Conservation (phyloP, 306 rosid genomes). For the Ceratonia siliqua region DNA sequence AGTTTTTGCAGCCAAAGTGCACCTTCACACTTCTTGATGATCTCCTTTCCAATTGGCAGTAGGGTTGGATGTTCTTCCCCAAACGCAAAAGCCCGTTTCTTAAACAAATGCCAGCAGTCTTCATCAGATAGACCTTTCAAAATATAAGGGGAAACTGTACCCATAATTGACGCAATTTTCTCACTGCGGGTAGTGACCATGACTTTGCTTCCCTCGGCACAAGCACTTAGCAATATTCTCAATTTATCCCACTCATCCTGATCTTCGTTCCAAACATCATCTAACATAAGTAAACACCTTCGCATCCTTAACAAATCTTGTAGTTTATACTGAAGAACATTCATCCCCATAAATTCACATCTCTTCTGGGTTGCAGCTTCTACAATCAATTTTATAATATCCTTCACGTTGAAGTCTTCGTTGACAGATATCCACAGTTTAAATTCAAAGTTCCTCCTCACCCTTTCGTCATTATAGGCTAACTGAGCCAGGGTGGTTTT, state of each 20-base stretch:
- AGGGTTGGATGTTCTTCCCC: neutral
- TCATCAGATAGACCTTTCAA: neutral
- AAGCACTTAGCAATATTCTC: neutral
- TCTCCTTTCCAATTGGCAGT: conserved; percentile 14
- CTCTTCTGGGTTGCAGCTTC: neutral
- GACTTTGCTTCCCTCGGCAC: conserved; percentile 20
- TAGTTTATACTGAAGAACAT: conserved; percentile 4
- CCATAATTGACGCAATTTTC: neutral
- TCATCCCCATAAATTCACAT: neutral
- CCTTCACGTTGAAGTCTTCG: neutral
- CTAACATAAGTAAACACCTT: conserved; percentile 21
- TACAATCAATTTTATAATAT: neutral
- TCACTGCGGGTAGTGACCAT: conserved; percentile 12
- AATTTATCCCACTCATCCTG: neutral
- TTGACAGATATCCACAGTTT: neutral
- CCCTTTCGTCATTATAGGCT: conserved; percentile 1
- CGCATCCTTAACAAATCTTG: neutral
- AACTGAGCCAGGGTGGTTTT: conserved; percentile 5
- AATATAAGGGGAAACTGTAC: conserved; percentile 8
- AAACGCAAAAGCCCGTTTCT: neutral
- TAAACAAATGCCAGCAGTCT: neutral
- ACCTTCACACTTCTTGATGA: conserved; percentile 19
- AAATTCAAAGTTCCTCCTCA: neutral
- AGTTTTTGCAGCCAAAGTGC: conserved; percentile 24
- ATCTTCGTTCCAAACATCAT: conserved; percentile 33